Conservation (phyloP, 495 filamentous ascomycete species). For the Stereocaulon alpinum region DNA sequence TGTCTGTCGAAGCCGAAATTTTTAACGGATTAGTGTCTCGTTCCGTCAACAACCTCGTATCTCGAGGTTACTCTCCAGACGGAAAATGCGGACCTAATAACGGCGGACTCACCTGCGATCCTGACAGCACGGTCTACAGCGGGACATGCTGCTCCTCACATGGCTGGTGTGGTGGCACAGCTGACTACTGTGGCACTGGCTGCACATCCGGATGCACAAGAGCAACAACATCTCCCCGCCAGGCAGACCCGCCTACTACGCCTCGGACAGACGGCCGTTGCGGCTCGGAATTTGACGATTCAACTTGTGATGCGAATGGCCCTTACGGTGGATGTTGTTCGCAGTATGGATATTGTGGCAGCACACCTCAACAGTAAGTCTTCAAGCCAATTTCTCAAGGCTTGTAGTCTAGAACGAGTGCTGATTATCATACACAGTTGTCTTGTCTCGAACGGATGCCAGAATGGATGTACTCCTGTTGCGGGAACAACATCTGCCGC, state of each 20-base stretch:
- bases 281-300: too few relatives aligned
- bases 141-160: conserved; percentile 7
- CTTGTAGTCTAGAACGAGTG: conserved; percentile 14
- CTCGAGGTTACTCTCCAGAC: conserved; percentile 25
- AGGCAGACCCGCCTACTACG: not conserved
- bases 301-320: too few relatives aligned
- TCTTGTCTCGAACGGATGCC: conserved; percentile 23
- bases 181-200: not conserved
- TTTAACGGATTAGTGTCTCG: conserved; percentile 1
- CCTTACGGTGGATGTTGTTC: conserved; percentile 1
- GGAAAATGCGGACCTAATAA: conserved; percentile 26
- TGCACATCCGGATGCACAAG: not conserved
- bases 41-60: conserved; percentile 14
- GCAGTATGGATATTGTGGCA: conserved; percentile 27
- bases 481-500: not conserved
- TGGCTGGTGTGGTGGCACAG: conserved; percentile 2
- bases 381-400: conserved; percentile 14
- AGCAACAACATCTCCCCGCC: not conserved
- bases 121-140: not conserved
- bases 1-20: conserved; percentile 19
- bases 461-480: conserved; percentile 4
- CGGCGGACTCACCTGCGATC: conserved; percentile 25
- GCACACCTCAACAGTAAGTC: conserved; percentile 24
- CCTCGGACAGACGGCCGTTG: not conserved
- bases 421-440: conserved; percentile 24